Base-by-base conservation (phyloP, 176 grass and related monocot genomes). In the Miscanthus lutarioriparius region DNA sequence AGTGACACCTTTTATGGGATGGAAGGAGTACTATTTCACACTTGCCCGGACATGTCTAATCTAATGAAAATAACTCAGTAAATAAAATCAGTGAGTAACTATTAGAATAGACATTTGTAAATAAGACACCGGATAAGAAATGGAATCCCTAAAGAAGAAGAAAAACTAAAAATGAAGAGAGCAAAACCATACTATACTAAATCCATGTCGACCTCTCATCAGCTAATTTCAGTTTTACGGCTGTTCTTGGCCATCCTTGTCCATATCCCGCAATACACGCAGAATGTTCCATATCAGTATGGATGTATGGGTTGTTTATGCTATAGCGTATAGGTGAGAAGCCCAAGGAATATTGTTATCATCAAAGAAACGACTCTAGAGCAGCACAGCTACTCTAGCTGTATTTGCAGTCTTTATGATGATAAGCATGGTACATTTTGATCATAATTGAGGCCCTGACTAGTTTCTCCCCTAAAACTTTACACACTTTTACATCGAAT, bases 381-480 rank as follows among this genome's bases (percentile, higher is more conserved):
- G 13, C 1, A 32, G n/a, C 19, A 23, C 43, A 64, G 32, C 76
- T 40, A 51, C 38, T 36, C n/a, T 15, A 32, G 23, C 22, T 30
- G 10, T 22, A 16, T 68, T 17, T 69, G 64, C 63, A 41, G 66
- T 65, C 8, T 56, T 72, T 14, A 9, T 28, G 70, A 56, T 22
- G 54, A 20, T 20, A 17, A 10, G 6, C 44, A 70, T 40, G 47
- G 19, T 82, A 54, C 66, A 44, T 1, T 43, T 14, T 37, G 13
- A 70, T 51, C 48, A 51, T 70, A 51, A 27, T 77, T 80, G 72
- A n/a, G n/a, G n/a, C n/a, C n/a, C n/a, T n/a, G n/a, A n/a, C n/a
- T n/a, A n/a, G n/a, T n/a, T n/a, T n/a, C n/a, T n/a, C n/a, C n/a
- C n/a, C n/a, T n/a, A n/a, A n/a, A n/a, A n/a, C n/a, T n/a, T n/a